Evolutionary conservation across 805 yeast genomes (phyloP).

Genomic region (Cephaloascus fragrans): DNA sequence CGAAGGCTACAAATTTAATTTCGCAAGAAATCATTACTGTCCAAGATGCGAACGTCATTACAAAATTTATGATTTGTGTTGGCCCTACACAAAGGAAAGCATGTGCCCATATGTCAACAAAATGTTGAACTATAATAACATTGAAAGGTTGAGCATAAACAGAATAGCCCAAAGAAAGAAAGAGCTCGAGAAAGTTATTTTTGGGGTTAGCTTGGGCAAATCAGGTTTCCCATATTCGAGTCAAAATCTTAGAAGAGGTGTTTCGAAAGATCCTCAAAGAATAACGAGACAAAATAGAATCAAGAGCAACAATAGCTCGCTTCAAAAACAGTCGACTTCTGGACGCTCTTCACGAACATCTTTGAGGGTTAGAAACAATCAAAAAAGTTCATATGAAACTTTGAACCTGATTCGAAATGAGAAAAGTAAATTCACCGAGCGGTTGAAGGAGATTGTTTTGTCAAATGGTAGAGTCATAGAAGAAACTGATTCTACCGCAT

Average conservation of each 20-base stretch:
- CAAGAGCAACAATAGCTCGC: no score
- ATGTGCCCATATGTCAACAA: neutral
- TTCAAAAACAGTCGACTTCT: no score
- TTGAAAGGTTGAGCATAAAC: neutral
- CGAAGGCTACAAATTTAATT: neutral
- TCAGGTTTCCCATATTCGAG: no score
- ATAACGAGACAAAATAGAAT: no score
- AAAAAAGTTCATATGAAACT: no score
- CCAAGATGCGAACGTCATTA: constrained; percentile 16
- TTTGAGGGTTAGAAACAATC: no score
- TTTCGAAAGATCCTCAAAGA: no score
- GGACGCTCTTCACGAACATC: no score
- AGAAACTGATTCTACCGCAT: neutral
- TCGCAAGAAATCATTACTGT: constrained; percentile 9
- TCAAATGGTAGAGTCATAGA: neutral
- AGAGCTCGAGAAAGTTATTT: neutral
- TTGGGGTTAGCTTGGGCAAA: no score
- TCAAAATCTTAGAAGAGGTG: no score
- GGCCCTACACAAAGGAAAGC: constrained; percentile 12
- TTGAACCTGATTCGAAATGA: no score
- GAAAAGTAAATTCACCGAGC: neutral
- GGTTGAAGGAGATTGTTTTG: neutral
- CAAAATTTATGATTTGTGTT: constrained; percentile 10
- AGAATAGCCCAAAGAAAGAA: neutral
- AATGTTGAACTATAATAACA: neutral